Evolutionary conservation across 371 early-diverging fungal genomes (phyloP), one percentile per base, ranked within the genome.

Genomic region (Mortierella sp.): DNA sequence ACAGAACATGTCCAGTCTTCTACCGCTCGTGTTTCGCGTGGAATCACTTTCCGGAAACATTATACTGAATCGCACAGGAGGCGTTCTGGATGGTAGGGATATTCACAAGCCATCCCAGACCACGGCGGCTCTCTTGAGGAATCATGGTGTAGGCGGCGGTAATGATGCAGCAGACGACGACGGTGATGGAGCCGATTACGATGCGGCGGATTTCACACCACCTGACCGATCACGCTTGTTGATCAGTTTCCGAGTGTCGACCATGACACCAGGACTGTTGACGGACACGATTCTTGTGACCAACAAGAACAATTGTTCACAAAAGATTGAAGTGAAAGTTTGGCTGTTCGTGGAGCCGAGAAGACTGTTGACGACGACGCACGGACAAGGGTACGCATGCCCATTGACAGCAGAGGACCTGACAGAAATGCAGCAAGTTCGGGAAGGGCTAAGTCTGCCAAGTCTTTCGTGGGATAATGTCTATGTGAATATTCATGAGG

Each of bases 231-330:
- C 85, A 22, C 57, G 83, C 44, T 78, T 85, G 28, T 79, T 83
- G 51, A 86, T 92, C 52, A 83, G 82, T 1, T 90, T 92, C 78
- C 80, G 85, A 19, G 78, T 92, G 41, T 82, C 74, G 12, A 80
- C 87, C 7, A 71, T 84, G 13, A 81, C 83, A 5, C 85, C 86
- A 54, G 95, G 94, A 1, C 67, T 90, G 10, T 73, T 88, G 34
- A 82, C 80, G 13, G 90, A 92, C 43, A 81, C 81, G 8, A 78
- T 93, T 19, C 61, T 82, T 47, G 86, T 90, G 4, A 85, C 84
- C 24, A 95, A 95, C 81, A 74, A 85, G 55, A 86, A 91, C 76
- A 92, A 94, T 58, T 83, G 89, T 17, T 80, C 82, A 28, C 91
- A 92, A 57, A 79, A 82, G 27, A 81, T 90, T 63, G 81, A 82